Evolutionary conservation across 306 rosid species (phyloP), one percentile per base, ranked within the genome.

Genomic region (Cucumis cinereus): DNA sequence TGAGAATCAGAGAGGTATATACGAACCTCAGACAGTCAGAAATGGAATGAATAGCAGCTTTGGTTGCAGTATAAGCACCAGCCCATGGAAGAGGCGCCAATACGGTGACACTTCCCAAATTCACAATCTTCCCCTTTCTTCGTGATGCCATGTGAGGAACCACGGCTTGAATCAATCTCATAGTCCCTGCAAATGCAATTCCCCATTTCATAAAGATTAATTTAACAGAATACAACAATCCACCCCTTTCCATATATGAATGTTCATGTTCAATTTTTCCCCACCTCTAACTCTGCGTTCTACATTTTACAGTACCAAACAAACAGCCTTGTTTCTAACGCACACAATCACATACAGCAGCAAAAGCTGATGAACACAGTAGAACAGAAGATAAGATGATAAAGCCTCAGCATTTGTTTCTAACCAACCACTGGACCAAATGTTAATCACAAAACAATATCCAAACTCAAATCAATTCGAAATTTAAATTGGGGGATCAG

Each of bases 131-230:
- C 10, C 98, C 98, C 58, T 77, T 82, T 71, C 82, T 82, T 81
- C 90, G 82, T 28, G 83, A 73, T 15, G 90, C 93, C 98, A 91
- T 94, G 81, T 90, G 95, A 79, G 97, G 98, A 79, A 86, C 85
- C 79, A 88, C 93, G 41, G 95, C 89, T 84, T 94, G 98, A 79
- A 91, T 83, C 90, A 94, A 83, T 82, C 98, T 90, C 83, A 94
- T 73, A 28, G 93, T 58, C 83, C 97, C 98, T 91, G 82, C 62
- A 28, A 15, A 15, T 60, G 10, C n/a, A 60, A 24, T 1, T 53
- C 45, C 16, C 55, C 75, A 53, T 4, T 52, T 35, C 30, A 53
- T 16, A 24, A 30, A 62, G 7, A 17, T 16, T 22, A 56, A 9
- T 7, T 10, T 62, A 62, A 8, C 12, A 63, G 10, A 17, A 63